Percentiles rank a stretch among this genome's conserved stretches.
Conservation (phyloP, 805 yeast genomes). For the Candida succiphila region DNA sequence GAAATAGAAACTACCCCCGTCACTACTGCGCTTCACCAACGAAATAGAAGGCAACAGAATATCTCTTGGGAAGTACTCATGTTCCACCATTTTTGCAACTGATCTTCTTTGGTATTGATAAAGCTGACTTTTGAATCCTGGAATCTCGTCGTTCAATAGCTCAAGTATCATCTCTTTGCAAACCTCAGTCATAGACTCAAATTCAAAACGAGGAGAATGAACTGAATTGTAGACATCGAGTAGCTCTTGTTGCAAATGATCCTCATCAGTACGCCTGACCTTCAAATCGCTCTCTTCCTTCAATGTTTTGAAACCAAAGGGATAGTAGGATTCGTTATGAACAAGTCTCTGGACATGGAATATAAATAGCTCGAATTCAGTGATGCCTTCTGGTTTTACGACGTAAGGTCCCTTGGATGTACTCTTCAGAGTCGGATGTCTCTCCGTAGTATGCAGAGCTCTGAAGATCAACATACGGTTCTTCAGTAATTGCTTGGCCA, state of each 20-base stretch:
- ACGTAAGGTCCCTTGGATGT: neutral
- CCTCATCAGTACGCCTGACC: neutral
- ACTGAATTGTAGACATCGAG: constrained; percentile 26
- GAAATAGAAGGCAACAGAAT: constrained; percentile 11
- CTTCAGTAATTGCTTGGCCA: neutral
- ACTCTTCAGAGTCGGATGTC: neutral
- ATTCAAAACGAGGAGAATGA: constrained; percentile 18
- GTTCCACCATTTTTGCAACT: constrained; percentile 46
- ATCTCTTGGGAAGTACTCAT: constrained; percentile 29
- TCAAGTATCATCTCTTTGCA: constrained; percentile 10
- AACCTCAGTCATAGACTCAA: constrained; percentile 11
- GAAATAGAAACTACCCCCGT: constrained; percentile 17
- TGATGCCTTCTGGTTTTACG: neutral
- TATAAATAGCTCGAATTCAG: constrained; percentile 5
- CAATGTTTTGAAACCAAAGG: neutral
- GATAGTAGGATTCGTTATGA: constrained; percentile 7
- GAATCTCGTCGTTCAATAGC: constrained; percentile 21
- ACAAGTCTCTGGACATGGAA: constrained; percentile 28
- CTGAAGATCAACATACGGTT: neutral
- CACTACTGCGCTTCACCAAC: neutral
- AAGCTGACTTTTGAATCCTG: constrained; percentile 40
- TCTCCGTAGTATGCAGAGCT: constrained; percentile 1
- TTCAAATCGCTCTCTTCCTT: neutral
- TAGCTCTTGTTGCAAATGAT: constrained; percentile 13
- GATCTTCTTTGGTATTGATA: constrained; percentile 56